Evolutionary conservation across 345 rosid genomes (phyloP).

Genomic region (Ceriops decandra): DNA sequence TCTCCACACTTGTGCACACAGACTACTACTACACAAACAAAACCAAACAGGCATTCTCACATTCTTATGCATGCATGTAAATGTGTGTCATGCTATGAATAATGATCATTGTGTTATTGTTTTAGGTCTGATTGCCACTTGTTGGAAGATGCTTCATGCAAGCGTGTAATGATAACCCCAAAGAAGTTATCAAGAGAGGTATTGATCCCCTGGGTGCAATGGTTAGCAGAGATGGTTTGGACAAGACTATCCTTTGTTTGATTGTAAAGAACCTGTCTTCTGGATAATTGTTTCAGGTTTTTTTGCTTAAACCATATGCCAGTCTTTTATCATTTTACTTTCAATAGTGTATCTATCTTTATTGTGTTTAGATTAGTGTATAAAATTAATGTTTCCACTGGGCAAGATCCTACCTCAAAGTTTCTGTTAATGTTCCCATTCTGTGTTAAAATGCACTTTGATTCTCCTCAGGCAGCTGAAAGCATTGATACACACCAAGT

Average conservation of each 20-base stretch:
- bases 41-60: no score
- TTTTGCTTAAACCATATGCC: neutral
- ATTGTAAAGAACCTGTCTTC: conserved; percentile 48
- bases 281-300: conserved; percentile 9
- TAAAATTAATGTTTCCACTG: conserved; percentile 66
- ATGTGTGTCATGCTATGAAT: neutral
- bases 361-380: conserved; percentile 63
- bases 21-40: no score
- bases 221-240: conserved; percentile 81
- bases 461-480: conserved; percentile 11
- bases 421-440: conserved; percentile 21
- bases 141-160: conserved; percentile 71
- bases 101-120: conserved; percentile 11
- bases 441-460: neutral
- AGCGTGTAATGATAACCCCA: conserved; percentile 81
- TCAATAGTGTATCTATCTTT: conserved; percentile 6
- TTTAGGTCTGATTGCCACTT: conserved; percentile 64
- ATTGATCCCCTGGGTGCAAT: conserved; percentile 74
- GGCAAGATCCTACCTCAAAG: conserved; percentile 66
- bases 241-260: conserved; percentile 75
- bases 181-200: conserved; percentile 76
- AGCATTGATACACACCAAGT: neutral
- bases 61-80: no score
- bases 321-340: neutral
- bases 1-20: neutral